A percentile compares a stretch with the other conserved stretches of the same genome.
phyloP scores from a whole-genome alignment of 352 stramenopile genomes.

The Phytophthora tentaculata region DNA sequence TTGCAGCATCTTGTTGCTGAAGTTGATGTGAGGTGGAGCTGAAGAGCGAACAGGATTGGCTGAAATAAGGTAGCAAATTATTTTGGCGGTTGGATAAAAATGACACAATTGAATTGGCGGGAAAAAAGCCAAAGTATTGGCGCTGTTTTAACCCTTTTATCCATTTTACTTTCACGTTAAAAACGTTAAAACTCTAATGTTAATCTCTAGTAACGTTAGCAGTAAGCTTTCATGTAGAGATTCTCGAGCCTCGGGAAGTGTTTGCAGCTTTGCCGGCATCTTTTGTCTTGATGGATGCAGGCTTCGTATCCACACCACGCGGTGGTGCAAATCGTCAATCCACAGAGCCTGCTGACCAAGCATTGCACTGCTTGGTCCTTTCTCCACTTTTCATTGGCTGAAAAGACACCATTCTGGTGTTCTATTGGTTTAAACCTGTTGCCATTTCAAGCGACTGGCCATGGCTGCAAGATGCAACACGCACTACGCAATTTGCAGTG shows the following conservation, averaged over 20 bases:
- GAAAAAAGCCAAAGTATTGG: too few species aligned
- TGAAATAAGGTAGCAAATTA: slow-evolving; percentile 10
- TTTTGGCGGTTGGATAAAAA: not conserved
- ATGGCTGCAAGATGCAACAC: slow-evolving; percentile 19
- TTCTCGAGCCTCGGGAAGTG: too few species aligned
- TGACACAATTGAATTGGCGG: not conserved
- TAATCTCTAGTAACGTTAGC: too few species aligned
- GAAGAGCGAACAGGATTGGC: slow-evolving; percentile 10
- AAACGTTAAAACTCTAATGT: too few species aligned
- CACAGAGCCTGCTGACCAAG: slow-evolving; percentile 19
- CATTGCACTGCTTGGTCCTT: slow-evolving; percentile 7
- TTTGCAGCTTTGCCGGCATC: too few species aligned
- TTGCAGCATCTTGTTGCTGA: slow-evolving; percentile 36
- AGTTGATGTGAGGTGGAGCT: slow-evolving; percentile 4
- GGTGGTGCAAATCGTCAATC: slow-evolving; percentile 12
- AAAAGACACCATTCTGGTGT: not conserved
- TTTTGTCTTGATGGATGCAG: not conserved
- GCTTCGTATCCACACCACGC: not conserved
- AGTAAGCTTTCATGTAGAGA: too few species aligned
- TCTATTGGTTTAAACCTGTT: slow-evolving; percentile 10
- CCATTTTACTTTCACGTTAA: too few species aligned
- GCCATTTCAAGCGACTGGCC: slow-evolving; percentile 15
- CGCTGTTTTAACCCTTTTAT: too few species aligned
- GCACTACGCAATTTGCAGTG: slow-evolving; percentile 39
- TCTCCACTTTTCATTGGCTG: slow-evolving; percentile 3